Evolutionary conservation across 371 early-diverging fungal genomes (phyloP).

Genomic region (Mortierella sp.): DNA sequence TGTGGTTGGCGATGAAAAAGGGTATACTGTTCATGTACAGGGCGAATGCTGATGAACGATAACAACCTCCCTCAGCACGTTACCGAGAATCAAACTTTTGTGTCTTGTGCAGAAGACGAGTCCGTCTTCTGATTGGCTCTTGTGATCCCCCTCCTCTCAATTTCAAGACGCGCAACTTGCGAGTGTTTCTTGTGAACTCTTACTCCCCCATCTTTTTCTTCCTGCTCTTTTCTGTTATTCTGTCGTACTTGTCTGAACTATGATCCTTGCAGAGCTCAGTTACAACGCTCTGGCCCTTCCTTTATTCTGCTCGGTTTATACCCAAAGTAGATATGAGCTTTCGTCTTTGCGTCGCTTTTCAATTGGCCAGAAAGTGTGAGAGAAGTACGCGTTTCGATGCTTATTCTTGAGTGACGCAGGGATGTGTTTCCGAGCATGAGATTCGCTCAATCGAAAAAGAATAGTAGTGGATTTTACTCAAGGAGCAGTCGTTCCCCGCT

Average conservation of each 20-base stretch:
- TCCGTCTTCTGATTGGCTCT: background rate
- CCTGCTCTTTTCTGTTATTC: too few relatives aligned
- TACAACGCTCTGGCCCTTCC: background rate
- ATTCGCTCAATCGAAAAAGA: constrained; percentile 1
- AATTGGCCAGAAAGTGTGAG: background rate
- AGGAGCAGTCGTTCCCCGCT: background rate
- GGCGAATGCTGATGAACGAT: too few relatives aligned
- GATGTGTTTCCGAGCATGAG: background rate
- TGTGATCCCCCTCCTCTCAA: background rate
- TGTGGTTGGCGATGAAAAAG: too few relatives aligned
- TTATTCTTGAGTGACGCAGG: background rate
- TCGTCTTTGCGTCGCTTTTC: background rate
- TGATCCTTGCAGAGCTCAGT: background rate
- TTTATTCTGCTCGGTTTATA: background rate
- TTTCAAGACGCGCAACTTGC: background rate
- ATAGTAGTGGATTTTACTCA: background rate
- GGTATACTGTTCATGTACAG: too few relatives aligned
- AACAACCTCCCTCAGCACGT: too few relatives aligned
- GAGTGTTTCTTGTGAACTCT: background rate
- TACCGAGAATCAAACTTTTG: background rate
- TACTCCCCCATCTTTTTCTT: background rate
- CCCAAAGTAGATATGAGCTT: background rate
- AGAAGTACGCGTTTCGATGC: background rate
- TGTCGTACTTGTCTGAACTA: too few relatives aligned
- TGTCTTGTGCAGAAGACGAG: background rate